A percentile compares a stretch with the other conserved stretches of the same genome.
Evolutionary conservation across 495 filamentous ascomycete genomes (phyloP).

Genomic region (Astrothelium macrocarpum): DNA sequence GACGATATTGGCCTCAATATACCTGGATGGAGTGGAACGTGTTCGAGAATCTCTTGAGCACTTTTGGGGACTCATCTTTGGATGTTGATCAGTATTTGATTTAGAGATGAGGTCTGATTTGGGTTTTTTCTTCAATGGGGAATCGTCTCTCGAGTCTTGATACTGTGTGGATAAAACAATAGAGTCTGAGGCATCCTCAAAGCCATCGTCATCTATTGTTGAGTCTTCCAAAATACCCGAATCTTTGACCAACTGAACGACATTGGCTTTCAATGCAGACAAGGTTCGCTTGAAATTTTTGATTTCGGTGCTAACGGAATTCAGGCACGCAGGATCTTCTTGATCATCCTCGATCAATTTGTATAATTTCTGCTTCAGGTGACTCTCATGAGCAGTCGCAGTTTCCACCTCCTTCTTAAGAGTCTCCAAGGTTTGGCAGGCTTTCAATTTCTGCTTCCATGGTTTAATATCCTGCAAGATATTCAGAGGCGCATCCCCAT

Average conservation of each 20-base stretch:
- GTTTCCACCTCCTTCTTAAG: neutral
- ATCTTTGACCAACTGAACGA: neutral
- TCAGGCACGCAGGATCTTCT: neutral
- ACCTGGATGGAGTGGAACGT: neutral
- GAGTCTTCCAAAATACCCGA: neutral
- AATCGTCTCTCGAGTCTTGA: neutral
- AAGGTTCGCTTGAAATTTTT: slow-evolving; percentile 3
- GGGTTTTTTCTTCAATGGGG: neutral
- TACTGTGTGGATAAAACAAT: neutral
- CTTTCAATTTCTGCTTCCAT: neutral
- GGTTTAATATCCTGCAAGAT: neutral
- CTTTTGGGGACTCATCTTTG: neutral
- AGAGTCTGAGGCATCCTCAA: neutral
- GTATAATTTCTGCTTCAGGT: neutral
- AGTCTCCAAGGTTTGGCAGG: neutral
- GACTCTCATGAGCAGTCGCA: neutral
- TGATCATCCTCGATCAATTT: neutral
- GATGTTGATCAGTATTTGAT: neutral
- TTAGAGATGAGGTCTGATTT: neutral
- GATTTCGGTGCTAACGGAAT: neutral
- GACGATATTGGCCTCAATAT: neutral
- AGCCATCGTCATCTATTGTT: neutral
- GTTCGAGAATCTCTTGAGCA: neutral
- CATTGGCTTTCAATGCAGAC: neutral
- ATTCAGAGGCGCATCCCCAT: neutral